These are phyloP conservation scores for Babesia sp. DNA, from an alignment of 169 alveolate genomes.

Conservation along the genomic window DNA sequence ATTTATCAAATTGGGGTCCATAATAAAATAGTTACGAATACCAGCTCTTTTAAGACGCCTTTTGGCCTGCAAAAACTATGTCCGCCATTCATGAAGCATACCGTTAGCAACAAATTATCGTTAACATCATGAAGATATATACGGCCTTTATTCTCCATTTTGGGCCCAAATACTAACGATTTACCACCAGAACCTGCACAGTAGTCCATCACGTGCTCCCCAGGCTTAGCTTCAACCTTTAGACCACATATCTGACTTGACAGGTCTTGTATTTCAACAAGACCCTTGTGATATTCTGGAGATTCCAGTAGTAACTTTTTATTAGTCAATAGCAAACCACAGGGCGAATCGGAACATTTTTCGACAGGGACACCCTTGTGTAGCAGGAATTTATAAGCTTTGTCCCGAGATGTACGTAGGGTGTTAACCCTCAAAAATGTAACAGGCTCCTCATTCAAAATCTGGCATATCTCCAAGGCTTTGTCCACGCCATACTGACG, in stretches of 20 bases:
- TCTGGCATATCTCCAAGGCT: constrained; percentile 79
- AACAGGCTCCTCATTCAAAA: constrained; percentile 82
- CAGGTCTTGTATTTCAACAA: constrained; percentile 92
- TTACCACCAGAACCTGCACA: constrained; percentile 96
- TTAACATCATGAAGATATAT: constrained; percentile 89
- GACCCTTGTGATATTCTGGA: constrained; percentile 86
- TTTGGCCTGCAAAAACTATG: constrained; percentile 77
- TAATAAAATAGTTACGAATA: constrained; percentile 82
- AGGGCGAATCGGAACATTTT: constrained; percentile 83
- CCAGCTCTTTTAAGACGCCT: constrained; percentile 89
- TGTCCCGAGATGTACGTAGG: constrained; percentile 69
- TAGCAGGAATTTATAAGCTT: constrained; percentile 72
- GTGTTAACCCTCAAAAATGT: constrained; percentile 81
- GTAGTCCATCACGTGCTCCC: constrained; percentile 88
- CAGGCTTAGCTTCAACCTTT: constrained; percentile 81
- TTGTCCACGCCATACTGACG: constrained; percentile 76
- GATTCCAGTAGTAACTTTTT: constrained; percentile 77
- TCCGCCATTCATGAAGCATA: constrained; percentile 10
- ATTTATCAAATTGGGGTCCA: constrained; percentile 70
- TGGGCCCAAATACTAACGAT: constrained; percentile 88
- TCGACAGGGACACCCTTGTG: constrained; percentile 81
- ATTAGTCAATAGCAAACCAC: constrained; percentile 82
- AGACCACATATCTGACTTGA: constrained; percentile 83
- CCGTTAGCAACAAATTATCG: constrained; percentile 67
- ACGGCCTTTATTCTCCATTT: constrained; percentile 86